These are phyloP conservation scores for Aspergillus nanangensis DNA, from an alignment of 495 filamentous ascomycete species.

Conservation along the genomic window DNA sequence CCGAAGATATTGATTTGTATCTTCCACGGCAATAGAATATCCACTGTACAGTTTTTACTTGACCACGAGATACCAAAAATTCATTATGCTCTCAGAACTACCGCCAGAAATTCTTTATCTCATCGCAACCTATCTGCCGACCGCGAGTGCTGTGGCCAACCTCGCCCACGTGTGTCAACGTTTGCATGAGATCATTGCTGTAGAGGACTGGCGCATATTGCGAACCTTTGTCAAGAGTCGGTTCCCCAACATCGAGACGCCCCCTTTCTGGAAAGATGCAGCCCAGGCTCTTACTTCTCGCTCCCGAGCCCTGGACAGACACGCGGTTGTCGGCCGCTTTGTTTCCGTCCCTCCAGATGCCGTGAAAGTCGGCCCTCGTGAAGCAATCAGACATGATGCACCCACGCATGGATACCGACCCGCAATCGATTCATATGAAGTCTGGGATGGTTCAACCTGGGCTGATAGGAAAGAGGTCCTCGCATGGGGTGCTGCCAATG, in stretches of 20 bases:
- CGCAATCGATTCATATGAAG: conserved; percentile 57
- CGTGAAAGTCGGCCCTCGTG: conserved; percentile 23
- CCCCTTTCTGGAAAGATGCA: conserved; percentile 47
- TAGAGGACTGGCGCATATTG: conserved; percentile 54
- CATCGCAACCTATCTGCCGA: conserved; percentile 49
- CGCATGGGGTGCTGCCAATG: conserved; percentile 58
- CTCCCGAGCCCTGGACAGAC: conserved; percentile 54
- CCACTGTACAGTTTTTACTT: background rate
- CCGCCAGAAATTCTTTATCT: conserved; percentile 59
- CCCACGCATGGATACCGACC: conserved; percentile 64
- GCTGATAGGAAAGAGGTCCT: conserved; percentile 51
- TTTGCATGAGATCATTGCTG: conserved; percentile 44
- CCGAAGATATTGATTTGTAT: background rate
- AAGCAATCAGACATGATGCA: conserved; percentile 30
- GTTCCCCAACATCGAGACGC: conserved; percentile 43
- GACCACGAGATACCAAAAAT: background rate
- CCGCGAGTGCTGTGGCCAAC: conserved; percentile 40
- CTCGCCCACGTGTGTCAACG: conserved; percentile 48
- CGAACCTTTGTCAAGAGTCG: conserved; percentile 46
- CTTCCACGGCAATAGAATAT: background rate
- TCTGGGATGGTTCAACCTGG: conserved; percentile 48
- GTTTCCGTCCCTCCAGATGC: conserved; percentile 37
- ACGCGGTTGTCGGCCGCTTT: conserved; percentile 52
- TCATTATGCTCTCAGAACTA: conserved; percentile 44
- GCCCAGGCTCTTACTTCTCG: conserved; percentile 54